Evolutionary conservation across 2,329 filamentous ascomycete genomes (phyloP), one percentile per base, ranked within the genome.

Genomic region (Ascochyta pisi): DNA sequence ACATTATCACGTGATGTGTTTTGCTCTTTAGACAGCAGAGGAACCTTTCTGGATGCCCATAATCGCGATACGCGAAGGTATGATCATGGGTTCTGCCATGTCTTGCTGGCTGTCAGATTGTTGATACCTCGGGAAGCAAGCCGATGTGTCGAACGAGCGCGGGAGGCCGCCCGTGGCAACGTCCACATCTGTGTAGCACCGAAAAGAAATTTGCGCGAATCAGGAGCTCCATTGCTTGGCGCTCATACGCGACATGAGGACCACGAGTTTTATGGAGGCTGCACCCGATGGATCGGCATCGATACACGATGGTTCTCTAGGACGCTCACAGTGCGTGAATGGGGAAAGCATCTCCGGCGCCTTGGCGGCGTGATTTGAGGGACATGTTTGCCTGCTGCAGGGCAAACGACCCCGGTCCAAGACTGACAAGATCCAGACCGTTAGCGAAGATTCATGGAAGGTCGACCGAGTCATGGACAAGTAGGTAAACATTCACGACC

Each of bases 231-330:
- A 19, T 19, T 38, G 35, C 35, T 37, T 31, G 22, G 24, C 37
- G 53, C 41, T 33, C 38, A 19, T 15, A 35, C 42, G 31, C 45
- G 34, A 41, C 29, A 42, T 16, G 47, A 50, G 37, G 23, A 8
- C 22, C 24, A 38, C 39, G 23, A 15, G 3, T 24, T 16, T 33
- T 19, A 15, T 41, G 29, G 53, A 45, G 27, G 47, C 41, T 46
- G 52, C 41, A 34, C 8, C 35, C 40, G 42, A 37, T 50, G 46
- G 52, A 50, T 55, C 45, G 51, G 40, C 45, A 44, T 44, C 41
- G 46, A 46, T 23, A 47, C 35, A 42, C 46, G 41, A 45, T 15
- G 4, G 41, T 42, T 50, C 33, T 50, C 29, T 23, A 41, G 19
- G 42, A 47, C 53, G 46, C 46, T 23, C 24, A 38, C 24, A 22